phyloP scores from a whole-genome alignment of 2,329 filamentous ascomycete species.

The Elsinoe australis region DNA sequence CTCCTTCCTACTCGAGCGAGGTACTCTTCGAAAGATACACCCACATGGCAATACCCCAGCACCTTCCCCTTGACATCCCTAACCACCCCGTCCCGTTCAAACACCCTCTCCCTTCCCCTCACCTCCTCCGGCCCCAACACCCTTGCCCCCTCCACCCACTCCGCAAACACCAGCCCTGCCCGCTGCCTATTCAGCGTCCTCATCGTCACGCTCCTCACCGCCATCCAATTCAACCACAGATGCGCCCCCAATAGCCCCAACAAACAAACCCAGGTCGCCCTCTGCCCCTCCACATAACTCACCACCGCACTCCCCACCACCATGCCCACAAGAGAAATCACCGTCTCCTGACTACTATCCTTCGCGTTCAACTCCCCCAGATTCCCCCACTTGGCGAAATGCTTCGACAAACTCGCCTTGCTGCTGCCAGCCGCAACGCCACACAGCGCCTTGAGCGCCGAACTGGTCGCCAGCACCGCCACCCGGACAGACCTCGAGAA shows the following conservation, averaged over 20 bases:
- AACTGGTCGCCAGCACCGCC: slow-evolving; percentile 51
- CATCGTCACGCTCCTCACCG: slow-evolving; percentile 78
- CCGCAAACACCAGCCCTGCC: slow-evolving; percentile 66
- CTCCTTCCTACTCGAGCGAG: slow-evolving; percentile 19
- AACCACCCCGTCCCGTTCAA: slow-evolving; percentile 60
- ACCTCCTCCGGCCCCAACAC: slow-evolving; percentile 56
- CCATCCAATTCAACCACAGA: slow-evolving; percentile 75
- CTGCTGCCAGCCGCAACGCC: slow-evolving; percentile 84
- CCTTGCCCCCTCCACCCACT: slow-evolving; percentile 23
- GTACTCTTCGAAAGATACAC: slow-evolving; percentile 27
- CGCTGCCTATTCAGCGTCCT: slow-evolving; percentile 77
- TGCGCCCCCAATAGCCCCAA: slow-evolving; percentile 66
- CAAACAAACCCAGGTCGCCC: slow-evolving; percentile 67
- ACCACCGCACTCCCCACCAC: slow-evolving; percentile 77
- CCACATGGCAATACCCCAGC: slow-evolving; percentile 50
- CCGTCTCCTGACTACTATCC: slow-evolving; percentile 91
- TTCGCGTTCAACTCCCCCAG: slow-evolving; percentile 89
- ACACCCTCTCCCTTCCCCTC: slow-evolving; percentile 50
- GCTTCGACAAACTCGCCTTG: slow-evolving; percentile 83
- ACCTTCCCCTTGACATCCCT: slow-evolving; percentile 40
- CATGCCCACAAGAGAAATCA: slow-evolving; percentile 83
- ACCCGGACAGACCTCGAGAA: slow-evolving; percentile 56
- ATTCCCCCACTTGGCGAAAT: slow-evolving; percentile 83
- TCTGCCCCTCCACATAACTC: slow-evolving; percentile 60
- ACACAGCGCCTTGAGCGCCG: slow-evolving; percentile 62